Percentiles rank a stretch among this genome's conserved stretches.
Evolutionary conservation across 306 rosid species (phyloP).

Genomic region (Cucumis hystrix): DNA sequence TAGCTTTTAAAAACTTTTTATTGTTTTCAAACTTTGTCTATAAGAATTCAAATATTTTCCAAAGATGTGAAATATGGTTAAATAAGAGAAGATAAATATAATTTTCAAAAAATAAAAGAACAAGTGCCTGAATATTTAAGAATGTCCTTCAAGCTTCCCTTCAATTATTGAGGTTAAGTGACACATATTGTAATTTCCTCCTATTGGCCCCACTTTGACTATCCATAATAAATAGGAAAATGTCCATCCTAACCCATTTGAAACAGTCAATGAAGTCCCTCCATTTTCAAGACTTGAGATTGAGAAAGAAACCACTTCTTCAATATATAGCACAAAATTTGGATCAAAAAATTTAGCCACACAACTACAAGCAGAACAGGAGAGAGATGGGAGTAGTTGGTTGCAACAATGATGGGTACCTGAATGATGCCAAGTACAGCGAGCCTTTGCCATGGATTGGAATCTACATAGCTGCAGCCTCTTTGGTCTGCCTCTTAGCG

Average conservation of each 20-base stretch:
- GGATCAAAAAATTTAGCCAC: not conserved
- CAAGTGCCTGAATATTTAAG: not conserved
- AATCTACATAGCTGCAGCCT: slow-evolving; percentile 65
- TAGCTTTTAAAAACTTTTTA: no score
- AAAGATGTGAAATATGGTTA: no score
- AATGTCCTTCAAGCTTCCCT: not conserved
- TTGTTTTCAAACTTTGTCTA: no score
- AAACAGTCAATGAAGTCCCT: not conserved
- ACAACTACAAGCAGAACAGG: not conserved
- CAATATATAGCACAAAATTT: not conserved
- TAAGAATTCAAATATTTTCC: no score
- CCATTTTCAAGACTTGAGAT: not conserved
- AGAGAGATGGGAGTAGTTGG: slow-evolving; percentile 36
- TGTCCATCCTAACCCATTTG: not conserved
- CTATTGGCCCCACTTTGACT: not conserved
- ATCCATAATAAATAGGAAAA: not conserved
- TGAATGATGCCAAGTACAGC: slow-evolving; percentile 54
- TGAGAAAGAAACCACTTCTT: not conserved
- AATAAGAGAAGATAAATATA: no score
- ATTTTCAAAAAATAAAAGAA: no score
- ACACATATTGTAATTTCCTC: not conserved
- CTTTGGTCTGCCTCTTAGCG: slow-evolving; percentile 40
- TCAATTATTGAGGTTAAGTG: not conserved
- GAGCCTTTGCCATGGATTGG: slow-evolving; percentile 93
- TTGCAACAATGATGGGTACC: slow-evolving; percentile 32